Base-by-base conservation (phyloP, 345 rosid genomes). In the Isatis tinctoria region DNA sequence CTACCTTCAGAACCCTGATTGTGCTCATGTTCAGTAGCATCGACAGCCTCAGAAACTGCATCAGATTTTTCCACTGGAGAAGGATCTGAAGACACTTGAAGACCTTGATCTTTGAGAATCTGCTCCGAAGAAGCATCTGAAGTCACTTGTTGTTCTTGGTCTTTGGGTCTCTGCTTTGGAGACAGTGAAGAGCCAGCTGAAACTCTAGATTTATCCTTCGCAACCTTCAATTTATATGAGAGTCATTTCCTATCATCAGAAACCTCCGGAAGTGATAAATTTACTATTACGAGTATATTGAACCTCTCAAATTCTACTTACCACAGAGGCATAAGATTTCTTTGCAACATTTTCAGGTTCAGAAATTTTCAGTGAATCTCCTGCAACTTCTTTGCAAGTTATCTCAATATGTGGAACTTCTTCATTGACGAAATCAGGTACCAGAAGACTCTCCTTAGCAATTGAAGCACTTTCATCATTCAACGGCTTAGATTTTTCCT, bases 1-100 rank as follows among this genome's bases (percentile, higher is more conserved):
- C 20, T 44, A 75, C 93, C 88, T 85, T 85, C 92, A 47, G 18
- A 69, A 24, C 81, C 96, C 67, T 78, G 88, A 45, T 60, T 56
- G 68, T 79, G 83, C 63, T 75, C 93, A 87, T 85, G 85, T 71
- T 90, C 97, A 45, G 59, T 16, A 49, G 28, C 51, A 43, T 75
- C 74, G 0, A 53, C 64, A 4, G 10, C 14, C 65, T 52, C 74
- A 26, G 41, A 62, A 33, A 69, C 65, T n/a, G 58, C 40, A n/a
- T 75, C 74, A 53, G 35, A 35, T 53, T 75, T 68, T 61, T 53
- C 8, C 8, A 41, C 58, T 61, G 20, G 74, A 68, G 64, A 68
- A 75, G 30, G 32, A 68, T 75, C 69, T 30, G 64, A 53, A 61
- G 58, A 32, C 37, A 3, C 58, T 33, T 69, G 48, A 12, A 33